A percentile compares a stretch with the other conserved stretches of the same genome.
phyloP scores from a whole-genome alignment of 2,329 filamentous ascomycete genomes.

The Sporothrix inflata region DNA sequence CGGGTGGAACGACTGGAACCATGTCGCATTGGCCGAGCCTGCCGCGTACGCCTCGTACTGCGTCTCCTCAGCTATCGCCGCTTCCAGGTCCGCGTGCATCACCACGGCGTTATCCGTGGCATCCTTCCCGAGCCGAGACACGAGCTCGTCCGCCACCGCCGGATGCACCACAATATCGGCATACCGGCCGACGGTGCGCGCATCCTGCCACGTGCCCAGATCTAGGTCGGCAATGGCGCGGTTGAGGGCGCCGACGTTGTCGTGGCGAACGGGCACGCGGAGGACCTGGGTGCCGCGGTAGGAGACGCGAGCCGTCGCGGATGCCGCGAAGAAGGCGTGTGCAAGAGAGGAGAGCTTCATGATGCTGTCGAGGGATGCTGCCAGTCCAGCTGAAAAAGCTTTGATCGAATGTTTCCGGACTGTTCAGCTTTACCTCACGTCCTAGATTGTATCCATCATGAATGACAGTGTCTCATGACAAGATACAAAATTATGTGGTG shows the following conservation, averaged over 20 bases:
- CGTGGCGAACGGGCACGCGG: slow-evolving; percentile 44
- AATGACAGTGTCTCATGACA: not conserved
- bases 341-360: not conserved
- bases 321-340: not conserved
- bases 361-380: not conserved
- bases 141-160: slow-evolving; percentile 41
- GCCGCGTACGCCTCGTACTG: slow-evolving; percentile 38
- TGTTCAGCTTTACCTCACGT: not conserved
- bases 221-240: slow-evolving; percentile 40
- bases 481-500: not conserved
- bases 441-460: not conserved
- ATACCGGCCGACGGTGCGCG: slow-evolving; percentile 41
- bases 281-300: slow-evolving; percentile 52
- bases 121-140: slow-evolving; percentile 36
- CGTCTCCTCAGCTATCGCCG: slow-evolving; percentile 44
- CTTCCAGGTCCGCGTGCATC: slow-evolving; percentile 48
- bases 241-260: slow-evolving; percentile 41
- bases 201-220: slow-evolving; percentile 46
- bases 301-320: not conserved
- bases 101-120: slow-evolving; percentile 36
- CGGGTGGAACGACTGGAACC: slow-evolving; percentile 58
- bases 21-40: slow-evolving; percentile 43
- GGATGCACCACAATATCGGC: slow-evolving; percentile 50
- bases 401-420: too few relatives aligned
- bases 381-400: not conserved